A percentile compares a stretch with the other conserved stretches of the same genome.
Conservation (phyloP, 331 rosid species). For the Rosa hybrid region DNA sequence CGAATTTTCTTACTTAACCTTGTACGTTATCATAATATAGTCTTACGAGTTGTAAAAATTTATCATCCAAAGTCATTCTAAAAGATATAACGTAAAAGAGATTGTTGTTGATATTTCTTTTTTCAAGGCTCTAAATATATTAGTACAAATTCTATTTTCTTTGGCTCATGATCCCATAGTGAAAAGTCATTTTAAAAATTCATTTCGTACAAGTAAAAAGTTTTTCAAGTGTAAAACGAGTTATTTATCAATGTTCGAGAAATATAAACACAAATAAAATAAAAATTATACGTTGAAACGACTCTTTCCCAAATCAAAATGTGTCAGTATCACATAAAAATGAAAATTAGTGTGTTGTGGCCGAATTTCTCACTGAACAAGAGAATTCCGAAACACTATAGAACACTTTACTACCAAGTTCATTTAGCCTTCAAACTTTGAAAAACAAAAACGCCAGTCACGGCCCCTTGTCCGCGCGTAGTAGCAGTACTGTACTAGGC, state of each 20-base stretch:
- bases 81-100: too few species aligned
- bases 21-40: background rate
- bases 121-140: background rate
- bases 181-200: background rate
- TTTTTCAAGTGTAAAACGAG: background rate
- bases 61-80: background rate
- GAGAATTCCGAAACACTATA: background rate
- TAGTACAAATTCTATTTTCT: background rate
- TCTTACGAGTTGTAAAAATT: too few species aligned
- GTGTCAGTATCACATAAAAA: background rate
- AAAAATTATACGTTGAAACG: background rate
- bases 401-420: background rate
- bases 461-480: constrained; percentile 22
- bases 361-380: background rate
- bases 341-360: background rate
- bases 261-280: background rate
- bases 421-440: background rate
- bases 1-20: background rate
- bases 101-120: background rate
- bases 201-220: background rate
- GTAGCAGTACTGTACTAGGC: background rate
- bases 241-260: background rate
- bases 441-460: background rate
- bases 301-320: background rate
- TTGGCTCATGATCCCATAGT: background rate